phyloP scores from a whole-genome alignment of 371 early-diverging fungal species.

The Lichtheimia ornata region DNA sequence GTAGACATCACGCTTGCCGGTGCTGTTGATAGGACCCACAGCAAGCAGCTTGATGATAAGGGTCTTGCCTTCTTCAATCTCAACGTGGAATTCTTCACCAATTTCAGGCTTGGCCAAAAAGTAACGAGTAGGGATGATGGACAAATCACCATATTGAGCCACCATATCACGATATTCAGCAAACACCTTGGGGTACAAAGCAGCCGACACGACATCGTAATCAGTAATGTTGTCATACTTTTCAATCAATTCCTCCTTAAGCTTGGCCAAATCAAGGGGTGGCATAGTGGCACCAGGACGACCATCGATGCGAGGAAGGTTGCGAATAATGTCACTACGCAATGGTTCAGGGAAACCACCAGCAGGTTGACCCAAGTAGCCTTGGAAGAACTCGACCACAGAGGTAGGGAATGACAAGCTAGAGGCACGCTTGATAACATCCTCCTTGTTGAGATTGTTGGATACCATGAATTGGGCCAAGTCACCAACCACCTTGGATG shows the following conservation, averaged over 20 bases:
- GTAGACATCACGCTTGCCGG: slow-evolving; percentile 90
- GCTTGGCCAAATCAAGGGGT: slow-evolving; percentile 74
- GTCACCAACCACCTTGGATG: slow-evolving; percentile 96
- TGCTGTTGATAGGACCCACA: slow-evolving; percentile 78
- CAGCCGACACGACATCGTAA: slow-evolving; percentile 83
- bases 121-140: slow-evolving; percentile 86
- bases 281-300: slow-evolving; percentile 88
- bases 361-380: slow-evolving; percentile 90
- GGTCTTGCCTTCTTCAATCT: slow-evolving; percentile 88
- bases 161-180: slow-evolving; percentile 78
- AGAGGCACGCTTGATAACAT: slow-evolving; percentile 75
- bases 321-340: slow-evolving; percentile 78
- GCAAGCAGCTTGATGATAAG: slow-evolving; percentile 89
- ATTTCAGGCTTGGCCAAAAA: slow-evolving; percentile 86
- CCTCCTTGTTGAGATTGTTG: slow-evolving; percentile 73
- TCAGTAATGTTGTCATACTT: slow-evolving; percentile 81
- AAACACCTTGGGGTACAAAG: slow-evolving; percentile 93
- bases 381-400: slow-evolving; percentile 96
- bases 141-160: slow-evolving; percentile 82
- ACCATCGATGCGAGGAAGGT: slow-evolving; percentile 75
- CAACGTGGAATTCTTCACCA: slow-evolving; percentile 86
- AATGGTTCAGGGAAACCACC: slow-evolving; percentile 94
- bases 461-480: slow-evolving; percentile 97
- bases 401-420: slow-evolving; percentile 89
- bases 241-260: slow-evolving; percentile 72